Base-by-base conservation (phyloP, 2,329 filamentous ascomycete genomes). In the Botrytis medusae region DNA sequence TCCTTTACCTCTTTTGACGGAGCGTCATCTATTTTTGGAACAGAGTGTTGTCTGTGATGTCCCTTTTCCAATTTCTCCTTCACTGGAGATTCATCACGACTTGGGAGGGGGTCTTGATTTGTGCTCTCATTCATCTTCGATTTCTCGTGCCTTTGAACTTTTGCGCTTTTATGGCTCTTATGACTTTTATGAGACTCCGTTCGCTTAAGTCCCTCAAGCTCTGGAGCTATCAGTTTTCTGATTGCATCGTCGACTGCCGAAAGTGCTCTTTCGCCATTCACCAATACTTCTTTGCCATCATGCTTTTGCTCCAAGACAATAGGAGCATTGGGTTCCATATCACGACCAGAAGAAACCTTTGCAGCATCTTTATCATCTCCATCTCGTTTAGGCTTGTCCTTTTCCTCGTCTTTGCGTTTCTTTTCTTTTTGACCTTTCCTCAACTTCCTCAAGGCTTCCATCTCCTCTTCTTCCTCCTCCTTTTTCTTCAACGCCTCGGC, bases 321-420 rank as follows among this genome's bases (percentile, higher is more conserved):
- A 20, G n/a, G 54, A 18, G 22, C 37, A 10, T 46, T 68, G 25
- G n/a, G 37, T 10, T 72, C 70, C 20, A 40, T 29, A 57, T 72
- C 61, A 59, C 63, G 61, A 44, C 54, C 61, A 18, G 62, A 46
- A 44, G 61, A 48, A 18, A 14, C 32, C n/a, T 68, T 72, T 48
- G 70, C 34, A 42, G 51, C 46, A 67, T 72, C 70, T 42, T 72
- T 72, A 40, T 72, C 70, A 12, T 72, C 69, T 51, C 18, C 44
- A 22, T 65, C 69, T 34, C 69, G 69, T 42, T 72, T 72, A 7
- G 42, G 44, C 37, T 51, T 71, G n/a, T 64, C 69, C n/a, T 71
- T 71, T 64, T 72, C 69, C n/a, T 72, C 70, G 7, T 72, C 70
- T 37, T 72, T 72, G 51, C 70, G 70, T 59, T 68, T 72, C 29